Conservation (phyloP, 2,329 filamentous ascomycete genomes). For the Ascochyta clinopodiicola region DNA sequence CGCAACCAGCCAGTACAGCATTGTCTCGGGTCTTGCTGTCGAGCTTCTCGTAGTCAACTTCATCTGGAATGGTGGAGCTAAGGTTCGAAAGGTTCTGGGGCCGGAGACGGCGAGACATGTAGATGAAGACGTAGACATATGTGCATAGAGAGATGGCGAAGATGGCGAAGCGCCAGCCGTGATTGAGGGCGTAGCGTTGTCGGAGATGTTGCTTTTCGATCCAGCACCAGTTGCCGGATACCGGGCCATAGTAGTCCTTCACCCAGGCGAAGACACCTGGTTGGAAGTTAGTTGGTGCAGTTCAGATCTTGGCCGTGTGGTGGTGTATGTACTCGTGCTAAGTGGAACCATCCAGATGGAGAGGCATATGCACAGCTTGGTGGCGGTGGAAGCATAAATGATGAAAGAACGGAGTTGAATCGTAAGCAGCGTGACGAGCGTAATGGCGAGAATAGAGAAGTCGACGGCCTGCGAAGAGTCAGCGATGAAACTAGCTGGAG, state of each 20-base stretch:
- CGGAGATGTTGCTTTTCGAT: conserved; percentile 48
- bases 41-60: neutral
- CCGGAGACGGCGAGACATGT: conserved; percentile 31
- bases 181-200: conserved; percentile 55
- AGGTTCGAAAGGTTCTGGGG: conserved; percentile 12
- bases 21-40: neutral
- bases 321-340: conserved; percentile 41
- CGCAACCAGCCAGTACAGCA: conserved; percentile 13
- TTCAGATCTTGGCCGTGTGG: neutral
- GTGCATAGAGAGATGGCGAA: conserved; percentile 51
- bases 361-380: conserved; percentile 46
- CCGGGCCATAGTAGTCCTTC: conserved; percentile 36
- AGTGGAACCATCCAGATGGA: conserved; percentile 52
- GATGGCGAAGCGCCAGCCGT: conserved; percentile 56
- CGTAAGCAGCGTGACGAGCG: conserved; percentile 52
- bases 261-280: conserved; percentile 13
- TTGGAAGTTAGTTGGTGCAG: neutral
- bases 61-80: conserved; percentile 6
- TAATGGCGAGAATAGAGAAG: conserved; percentile 55
- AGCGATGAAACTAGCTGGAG: neutral
- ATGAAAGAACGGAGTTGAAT: conserved; percentile 47
- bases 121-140: conserved; percentile 53
- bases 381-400: conserved; percentile 35
- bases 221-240: conserved; percentile 60
- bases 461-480: conserved; percentile 30